These are phyloP conservation scores for Pyrenochaeta sp. DNA, from an alignment of 2,329 filamentous ascomycete species.

Conservation along the genomic window DNA sequence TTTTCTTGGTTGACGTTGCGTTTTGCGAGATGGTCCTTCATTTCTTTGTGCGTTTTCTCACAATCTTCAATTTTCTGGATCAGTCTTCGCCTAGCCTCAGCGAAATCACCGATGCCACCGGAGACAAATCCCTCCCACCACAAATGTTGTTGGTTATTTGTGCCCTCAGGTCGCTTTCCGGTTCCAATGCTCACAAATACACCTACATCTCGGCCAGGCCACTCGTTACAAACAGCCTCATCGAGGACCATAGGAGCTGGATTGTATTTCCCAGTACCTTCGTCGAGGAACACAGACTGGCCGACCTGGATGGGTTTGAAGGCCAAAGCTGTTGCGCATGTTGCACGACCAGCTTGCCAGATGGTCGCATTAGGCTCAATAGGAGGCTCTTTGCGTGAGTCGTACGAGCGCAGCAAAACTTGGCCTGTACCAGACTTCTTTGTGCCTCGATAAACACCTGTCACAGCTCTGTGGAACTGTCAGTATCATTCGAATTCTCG, in stretches of 20 bases:
- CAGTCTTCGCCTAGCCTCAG: slow-evolving; percentile 83
- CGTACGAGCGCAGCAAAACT: slow-evolving; percentile 87
- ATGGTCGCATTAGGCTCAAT: slow-evolving; percentile 94
- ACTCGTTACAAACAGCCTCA: slow-evolving; percentile 90
- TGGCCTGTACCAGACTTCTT: slow-evolving; percentile 68
- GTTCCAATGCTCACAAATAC: slow-evolving; percentile 96
- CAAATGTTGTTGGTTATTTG: slow-evolving; percentile 71
- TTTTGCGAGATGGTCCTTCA: slow-evolving; percentile 80
- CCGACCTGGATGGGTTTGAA: slow-evolving; percentile 97
- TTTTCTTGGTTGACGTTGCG: slow-evolving; percentile 85
- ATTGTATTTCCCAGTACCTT: slow-evolving; percentile 91
- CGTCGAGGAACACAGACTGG: slow-evolving; percentile 92
- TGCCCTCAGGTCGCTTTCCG: slow-evolving; percentile 79
- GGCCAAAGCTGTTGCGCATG: slow-evolving; percentile 85
- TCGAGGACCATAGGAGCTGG: slow-evolving; percentile 85
- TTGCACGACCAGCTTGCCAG: slow-evolving; percentile 97
- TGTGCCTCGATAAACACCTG: slow-evolving; percentile 88
- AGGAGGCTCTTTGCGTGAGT: slow-evolving; percentile 88
- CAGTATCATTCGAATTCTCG: slow-evolving; percentile 9
- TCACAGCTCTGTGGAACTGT: slow-evolving; percentile 73
- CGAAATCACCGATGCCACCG: slow-evolving; percentile 79
- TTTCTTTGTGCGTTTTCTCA: slow-evolving; percentile 85
- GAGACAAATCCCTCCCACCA: slow-evolving; percentile 92
- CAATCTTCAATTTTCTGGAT: slow-evolving; percentile 95
- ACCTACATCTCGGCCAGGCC: slow-evolving; percentile 91